Base-by-base conservation (phyloP, 805 yeast genomes). In the Pichia occidentalis region DNA sequence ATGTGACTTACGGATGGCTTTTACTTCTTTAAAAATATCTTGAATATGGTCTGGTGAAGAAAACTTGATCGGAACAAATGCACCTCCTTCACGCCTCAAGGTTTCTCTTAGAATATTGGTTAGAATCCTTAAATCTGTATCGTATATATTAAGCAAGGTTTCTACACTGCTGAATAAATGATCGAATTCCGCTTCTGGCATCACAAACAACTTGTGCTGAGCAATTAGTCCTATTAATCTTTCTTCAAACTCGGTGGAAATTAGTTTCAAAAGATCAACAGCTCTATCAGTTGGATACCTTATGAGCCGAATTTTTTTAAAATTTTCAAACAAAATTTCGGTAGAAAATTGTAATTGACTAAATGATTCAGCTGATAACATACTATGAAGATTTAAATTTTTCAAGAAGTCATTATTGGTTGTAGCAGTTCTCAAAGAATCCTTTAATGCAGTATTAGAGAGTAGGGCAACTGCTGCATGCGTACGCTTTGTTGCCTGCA, bases 401-500 rank as follows among this genome's bases (percentile, higher is more conserved):
- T 72, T 71, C 47, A 86, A 61, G 20, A 90, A 61, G 7, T 73
- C 71, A 45, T 77, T 79, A 52, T 78, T 77, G n/a, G 67, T 64
- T 10, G 64, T 60, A 0, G 86, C 73, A 17, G 59, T 58, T 4
- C 63, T 61, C 10, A 75, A 44, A 12, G 81, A 74, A 20, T 74
- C 77, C 25, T 64, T 57, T 16, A 90, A 58, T 0, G 85, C 85
- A 2, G 82, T 76, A 50, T 85, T 94, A 5, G 85, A 73, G 24
- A 73, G 62, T 49, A 84, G 80, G 24, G 81, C 70, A n/a, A 76
- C 72, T 0, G 88, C 79, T 1, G 85, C 79, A 53, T 84, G 94
- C 52, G 79, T 84, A 45, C 97, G 66, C 48, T 84, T 87, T 3
- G 87, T 86, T 12, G 69, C 61, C 42, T 74, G 73, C 39, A 88